Evolutionary conservation across 1,139 yeast genomes (phyloP), one percentile per base, ranked within the genome.

Genomic region (Saccharomycopsis crataegensis): DNA sequence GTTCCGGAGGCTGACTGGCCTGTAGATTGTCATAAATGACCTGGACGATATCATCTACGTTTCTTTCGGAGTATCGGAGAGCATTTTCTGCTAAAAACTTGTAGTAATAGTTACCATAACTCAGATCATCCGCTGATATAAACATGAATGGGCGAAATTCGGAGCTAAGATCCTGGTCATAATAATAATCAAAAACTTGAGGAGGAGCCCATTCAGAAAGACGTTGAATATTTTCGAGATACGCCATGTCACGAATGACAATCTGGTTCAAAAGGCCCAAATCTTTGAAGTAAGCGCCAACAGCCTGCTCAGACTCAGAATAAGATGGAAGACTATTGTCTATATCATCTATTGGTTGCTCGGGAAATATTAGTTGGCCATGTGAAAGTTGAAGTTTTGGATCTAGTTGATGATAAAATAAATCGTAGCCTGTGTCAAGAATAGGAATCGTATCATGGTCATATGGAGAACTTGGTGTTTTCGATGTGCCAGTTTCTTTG

Each of bases 61-160:
- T 57, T 36, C 59, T 51, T 32, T 57, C 53, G 1, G 59, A 49
- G 38, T 57, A 57, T 14, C 55, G 32, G 48, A 57, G 33, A 8
- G 59, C 58, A 42, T 57, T 54, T 43, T 55, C 57, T 6, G 58
- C 57, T 14, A 57, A 46, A 46, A 57, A 57, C 43, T 54, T 54
- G 40, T 56, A 57, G 40, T 54, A 56, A 40, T 54, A 57, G 43
- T 55, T 55, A 4, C 59, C 59, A 37, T 52, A 56, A 36, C 43
- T 36, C 7, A 43, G 47, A 14, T 43, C 48, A 11, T 55, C 50
- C 34, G 44, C 17, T 9, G 45, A 47, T 6, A 56, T 43, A 34
- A 56, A 55, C 28, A 56, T n/a, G 46, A 56, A 56, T 8, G 58
- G 57, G 16, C 58, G 36, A 41, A 46, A 55, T 36, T 55, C 58